Percentiles rank a stretch among this genome's conserved stretches.
These are phyloP conservation scores for Lachancea meyersii DNA, from an alignment of 805 yeast genomes.

Conservation along the genomic window DNA sequence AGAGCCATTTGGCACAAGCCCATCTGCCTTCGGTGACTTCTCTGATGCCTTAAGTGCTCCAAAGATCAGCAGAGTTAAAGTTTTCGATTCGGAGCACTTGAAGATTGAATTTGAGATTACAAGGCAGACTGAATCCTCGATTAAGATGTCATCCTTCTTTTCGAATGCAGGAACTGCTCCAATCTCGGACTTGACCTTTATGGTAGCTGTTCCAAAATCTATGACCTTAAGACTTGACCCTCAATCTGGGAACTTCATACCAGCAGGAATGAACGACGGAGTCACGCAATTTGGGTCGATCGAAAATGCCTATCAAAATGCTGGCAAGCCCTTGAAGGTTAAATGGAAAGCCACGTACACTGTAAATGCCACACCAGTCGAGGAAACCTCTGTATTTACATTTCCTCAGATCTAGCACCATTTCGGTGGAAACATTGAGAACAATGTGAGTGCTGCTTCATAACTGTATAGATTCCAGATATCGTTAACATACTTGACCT, in stretches of 20 bases:
- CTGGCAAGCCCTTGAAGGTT: slow-evolving; percentile 46
- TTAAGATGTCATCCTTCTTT: slow-evolving; percentile 44
- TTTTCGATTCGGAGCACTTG: slow-evolving; percentile 42
- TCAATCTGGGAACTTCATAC: slow-evolving; percentile 51
- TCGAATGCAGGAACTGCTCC: slow-evolving; percentile 44
- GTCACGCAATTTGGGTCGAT: slow-evolving; percentile 44
- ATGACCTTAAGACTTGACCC: slow-evolving; percentile 54
- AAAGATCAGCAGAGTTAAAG: slow-evolving; percentile 22
- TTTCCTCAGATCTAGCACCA: slow-evolving; percentile 28
- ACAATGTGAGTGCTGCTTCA: not conserved
- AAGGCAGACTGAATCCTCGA: slow-evolving; percentile 34
- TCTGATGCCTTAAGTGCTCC: slow-evolving; percentile 9
- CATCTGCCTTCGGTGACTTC: slow-evolving; percentile 3
- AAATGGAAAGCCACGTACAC: slow-evolving; percentile 67
- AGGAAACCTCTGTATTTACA: slow-evolving; percentile 52
- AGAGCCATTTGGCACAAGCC: slow-evolving; percentile 10
- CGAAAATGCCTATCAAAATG: slow-evolving; percentile 32
- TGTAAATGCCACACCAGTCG: slow-evolving; percentile 41
- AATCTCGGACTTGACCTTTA: slow-evolving; percentile 48
- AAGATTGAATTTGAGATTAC: slow-evolving; percentile 43
- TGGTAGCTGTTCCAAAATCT: slow-evolving; percentile 65
- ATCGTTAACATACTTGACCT: not conserved
- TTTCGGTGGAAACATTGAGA: not conserved
- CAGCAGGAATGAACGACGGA: slow-evolving; percentile 43
- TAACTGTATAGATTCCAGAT: not conserved